A percentile compares a stretch with the other conserved stretches of the same genome.
These are phyloP conservation scores for Erythrophleum fordii DNA, from an alignment of 306 rosid species.

Conservation along the genomic window DNA sequence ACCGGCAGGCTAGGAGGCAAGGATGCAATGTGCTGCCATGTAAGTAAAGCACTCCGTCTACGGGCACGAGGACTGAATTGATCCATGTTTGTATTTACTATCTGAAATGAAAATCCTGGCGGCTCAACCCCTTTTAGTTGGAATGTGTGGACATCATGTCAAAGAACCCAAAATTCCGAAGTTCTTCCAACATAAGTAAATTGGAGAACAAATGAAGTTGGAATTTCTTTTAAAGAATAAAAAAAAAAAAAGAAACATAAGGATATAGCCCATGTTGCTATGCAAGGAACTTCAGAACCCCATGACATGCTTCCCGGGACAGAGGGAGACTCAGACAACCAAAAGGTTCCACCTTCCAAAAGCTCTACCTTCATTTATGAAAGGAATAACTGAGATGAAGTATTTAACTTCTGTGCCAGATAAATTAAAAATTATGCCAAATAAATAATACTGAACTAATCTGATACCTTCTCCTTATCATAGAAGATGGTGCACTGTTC, in stretches of 20 bases:
- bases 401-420: neutral
- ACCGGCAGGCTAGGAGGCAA: conserved; percentile 95
- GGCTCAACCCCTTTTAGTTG: conserved; percentile 97
- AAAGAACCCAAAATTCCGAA: conserved; percentile 59
- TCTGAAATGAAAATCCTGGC: conserved; percentile 93
- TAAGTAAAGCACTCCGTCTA: conserved; percentile 93
- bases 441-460: conserved; percentile 14
- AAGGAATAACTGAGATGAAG: conserved; percentile 6
- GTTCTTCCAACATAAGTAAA: conserved; percentile 28
- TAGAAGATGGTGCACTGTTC: conserved; percentile 95
- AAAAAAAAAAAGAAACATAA: conserved; percentile 38
- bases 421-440: conserved; percentile 16
- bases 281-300: conserved; percentile 90
- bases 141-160: conserved; percentile 98
- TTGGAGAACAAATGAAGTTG: conserved; percentile 34
- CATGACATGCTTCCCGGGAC: conserved; percentile 98
- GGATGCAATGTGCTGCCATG: conserved; percentile 99
- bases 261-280: conserved; percentile 99
- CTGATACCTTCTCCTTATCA: conserved; percentile 79
- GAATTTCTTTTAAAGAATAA: no score
- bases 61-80: conserved; percentile 89
- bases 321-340: conserved; percentile 98
- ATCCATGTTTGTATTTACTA: conserved; percentile 95
- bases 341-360: conserved; percentile 98
- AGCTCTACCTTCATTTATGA: conserved; percentile 75